Evolutionary conservation across 2,329 filamentous ascomycete genomes (phyloP).

Genomic region (Colletotrichum incanum): DNA sequence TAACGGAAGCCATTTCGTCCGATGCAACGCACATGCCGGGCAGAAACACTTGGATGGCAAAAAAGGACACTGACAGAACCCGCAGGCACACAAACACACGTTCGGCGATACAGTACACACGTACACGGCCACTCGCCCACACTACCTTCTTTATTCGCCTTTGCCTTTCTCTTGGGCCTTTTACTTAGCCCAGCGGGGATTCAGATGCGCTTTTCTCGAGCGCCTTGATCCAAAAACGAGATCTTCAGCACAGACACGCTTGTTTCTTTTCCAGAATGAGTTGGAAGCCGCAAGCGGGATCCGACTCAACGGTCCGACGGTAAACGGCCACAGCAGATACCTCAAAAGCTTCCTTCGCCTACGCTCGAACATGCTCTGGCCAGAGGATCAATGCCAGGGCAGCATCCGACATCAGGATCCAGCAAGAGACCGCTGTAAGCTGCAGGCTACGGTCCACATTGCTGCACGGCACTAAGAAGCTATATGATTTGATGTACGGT

Average conservation of each 20-base stretch:
- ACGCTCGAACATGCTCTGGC: neutral
- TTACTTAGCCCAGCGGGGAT: constrained; percentile 12
- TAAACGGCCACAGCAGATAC: constrained; percentile 13
- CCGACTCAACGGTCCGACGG: constrained; percentile 27
- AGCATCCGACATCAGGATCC: neutral
- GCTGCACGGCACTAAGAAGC: constrained; percentile 18
- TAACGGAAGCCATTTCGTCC: constrained; percentile 22
- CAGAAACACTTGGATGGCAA: constrained; percentile 6
- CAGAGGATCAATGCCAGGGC: neutral
- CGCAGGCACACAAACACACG: constrained; percentile 9
- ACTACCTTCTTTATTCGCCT: neutral
- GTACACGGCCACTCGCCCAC: neutral
- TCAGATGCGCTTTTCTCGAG: constrained; percentile 5
- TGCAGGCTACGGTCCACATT: constrained; percentile 23
- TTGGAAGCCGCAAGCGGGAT: constrained; percentile 28
- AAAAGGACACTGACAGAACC: constrained; percentile 29
- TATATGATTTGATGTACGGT: constrained; percentile 11
- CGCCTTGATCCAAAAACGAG: constrained; percentile 8
- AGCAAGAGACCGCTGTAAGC: neutral
- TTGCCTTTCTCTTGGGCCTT: constrained; percentile 23
- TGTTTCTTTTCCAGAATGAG: constrained; percentile 36
- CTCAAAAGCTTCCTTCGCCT: neutral
- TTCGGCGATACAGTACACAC: neutral
- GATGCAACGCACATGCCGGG: constrained; percentile 15
- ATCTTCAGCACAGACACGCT: constrained; percentile 16